Evolutionary conservation across 352 stramenopile genomes (phyloP).

Genomic region (Globisporangium recalcitrans): DNA sequence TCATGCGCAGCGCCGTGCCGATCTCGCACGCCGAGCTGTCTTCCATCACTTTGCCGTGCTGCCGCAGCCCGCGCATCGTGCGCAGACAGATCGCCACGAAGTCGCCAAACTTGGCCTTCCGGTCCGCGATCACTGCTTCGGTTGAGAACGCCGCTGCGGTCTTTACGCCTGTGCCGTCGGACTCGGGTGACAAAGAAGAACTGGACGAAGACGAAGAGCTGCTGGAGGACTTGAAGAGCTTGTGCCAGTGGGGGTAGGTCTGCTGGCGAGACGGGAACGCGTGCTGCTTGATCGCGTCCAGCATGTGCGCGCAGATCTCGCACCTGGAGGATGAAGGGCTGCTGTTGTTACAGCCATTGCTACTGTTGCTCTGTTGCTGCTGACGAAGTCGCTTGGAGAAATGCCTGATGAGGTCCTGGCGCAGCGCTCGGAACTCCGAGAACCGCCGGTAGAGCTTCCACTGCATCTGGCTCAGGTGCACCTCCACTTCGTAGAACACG

Average conservation of each 20-base stretch:
- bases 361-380: conserved; percentile 12
- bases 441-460: conserved; percentile 63
- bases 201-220: conserved; percentile 1
- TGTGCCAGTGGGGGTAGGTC: conserved; percentile 23
- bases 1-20: conserved; percentile 36
- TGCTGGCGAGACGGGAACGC: conserved; percentile 48
- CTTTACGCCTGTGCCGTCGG: conserved; percentile 5
- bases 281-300: conserved; percentile 43
- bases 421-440: conserved; percentile 60
- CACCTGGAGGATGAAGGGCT: conserved; percentile 16
- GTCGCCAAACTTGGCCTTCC: conserved; percentile 46
- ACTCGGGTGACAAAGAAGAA: background rate
- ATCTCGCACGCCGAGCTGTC: conserved; percentile 55
- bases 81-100: conserved; percentile 50
- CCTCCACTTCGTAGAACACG: conserved; percentile 65
- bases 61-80: conserved; percentile 55
- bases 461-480: conserved; percentile 57
- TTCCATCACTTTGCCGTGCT: conserved; percentile 49
- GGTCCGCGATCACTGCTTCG: conserved; percentile 30
- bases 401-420: conserved; percentile 58
- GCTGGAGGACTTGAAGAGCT: conserved; percentile 14
- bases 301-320: conserved; percentile 59
- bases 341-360: background rate
- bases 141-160: background rate
- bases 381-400: conserved; percentile 30